A percentile compares a stretch with the other conserved stretches of the same genome.
phyloP scores from a whole-genome alignment of 257 asterid species.

The Jaltomata sinuosa region DNA sequence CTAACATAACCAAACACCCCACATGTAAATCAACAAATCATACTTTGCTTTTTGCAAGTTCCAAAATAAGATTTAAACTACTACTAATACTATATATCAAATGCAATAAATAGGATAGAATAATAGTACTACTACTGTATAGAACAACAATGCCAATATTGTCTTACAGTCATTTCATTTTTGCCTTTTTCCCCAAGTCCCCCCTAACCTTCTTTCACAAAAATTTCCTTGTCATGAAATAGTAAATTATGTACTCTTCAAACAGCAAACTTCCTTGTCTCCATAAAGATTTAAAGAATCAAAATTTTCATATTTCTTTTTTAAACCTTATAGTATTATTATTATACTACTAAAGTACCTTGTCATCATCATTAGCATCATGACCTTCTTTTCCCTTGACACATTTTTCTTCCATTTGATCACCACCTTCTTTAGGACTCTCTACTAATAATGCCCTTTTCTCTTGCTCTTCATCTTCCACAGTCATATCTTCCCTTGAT shows the following conservation, averaged over 20 bases:
- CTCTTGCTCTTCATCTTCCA: conserved; percentile 32
- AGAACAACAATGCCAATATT: conserved; percentile 8
- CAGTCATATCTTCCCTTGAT: neutral
- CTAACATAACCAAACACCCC: conserved; percentile 12
- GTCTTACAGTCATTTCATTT: neutral
- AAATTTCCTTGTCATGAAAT: neutral
- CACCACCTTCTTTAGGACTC: conserved; percentile 19
- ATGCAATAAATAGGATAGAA: neutral
- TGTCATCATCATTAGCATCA: neutral
- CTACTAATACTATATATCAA: neutral
- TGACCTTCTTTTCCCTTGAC: neutral
- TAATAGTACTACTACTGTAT: neutral
- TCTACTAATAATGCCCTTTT: conserved; percentile 66
- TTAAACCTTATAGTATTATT: neutral
- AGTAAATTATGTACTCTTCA: neutral
- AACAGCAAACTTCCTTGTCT: neutral
- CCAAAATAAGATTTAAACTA: neutral
- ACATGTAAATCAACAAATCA: conserved; percentile 11
- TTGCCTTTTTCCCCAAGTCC: neutral
- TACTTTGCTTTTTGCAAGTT: neutral
- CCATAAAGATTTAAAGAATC: neutral
- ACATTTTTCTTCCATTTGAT: neutral
- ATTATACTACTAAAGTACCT: neutral
- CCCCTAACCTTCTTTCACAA: neutral
- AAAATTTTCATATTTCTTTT: neutral